Percentiles rank a stretch among this genome's conserved stretches.
These are phyloP conservation scores for Lichtheimia ramosa DNA, from an alignment of 371 early-diverging fungal species.

Conservation along the genomic window DNA sequence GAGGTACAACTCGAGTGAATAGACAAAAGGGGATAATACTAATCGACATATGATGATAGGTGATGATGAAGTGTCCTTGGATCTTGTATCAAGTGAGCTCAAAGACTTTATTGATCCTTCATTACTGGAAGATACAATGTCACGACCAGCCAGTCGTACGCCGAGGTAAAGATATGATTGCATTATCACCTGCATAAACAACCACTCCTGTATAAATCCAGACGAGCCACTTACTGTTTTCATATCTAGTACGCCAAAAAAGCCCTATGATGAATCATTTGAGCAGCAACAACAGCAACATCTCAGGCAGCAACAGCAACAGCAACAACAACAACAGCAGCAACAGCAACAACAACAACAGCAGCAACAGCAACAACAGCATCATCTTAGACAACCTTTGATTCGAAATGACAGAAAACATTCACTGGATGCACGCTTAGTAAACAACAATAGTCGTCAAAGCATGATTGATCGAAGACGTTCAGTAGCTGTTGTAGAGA, in stretches of 20 bases:
- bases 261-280: no score
- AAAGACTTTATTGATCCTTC: constrained; percentile 19
- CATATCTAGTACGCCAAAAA: no score
- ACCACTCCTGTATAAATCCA: no score
- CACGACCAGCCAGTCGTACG: constrained; percentile 19
- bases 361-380: neutral
- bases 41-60: constrained; percentile 5
- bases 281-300: neutral
- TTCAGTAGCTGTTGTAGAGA: neutral
- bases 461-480: constrained; percentile 1
- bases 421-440: no score
- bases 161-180: constrained; percentile 2
- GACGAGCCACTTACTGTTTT: no score
- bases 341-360: neutral
- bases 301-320: neutral
- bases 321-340: neutral
- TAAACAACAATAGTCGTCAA: no score
- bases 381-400: neutral
- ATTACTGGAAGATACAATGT: constrained; percentile 15
- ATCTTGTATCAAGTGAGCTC: constrained; percentile 17
- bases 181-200: no score
- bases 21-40: neutral
- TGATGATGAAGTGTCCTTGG: constrained; percentile 17
- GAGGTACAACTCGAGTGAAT: constrained; percentile 10
- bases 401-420: neutral